Conservation (phyloP, 108 stramenopile species). For the Aurantiochytrium sp. region DNA sequence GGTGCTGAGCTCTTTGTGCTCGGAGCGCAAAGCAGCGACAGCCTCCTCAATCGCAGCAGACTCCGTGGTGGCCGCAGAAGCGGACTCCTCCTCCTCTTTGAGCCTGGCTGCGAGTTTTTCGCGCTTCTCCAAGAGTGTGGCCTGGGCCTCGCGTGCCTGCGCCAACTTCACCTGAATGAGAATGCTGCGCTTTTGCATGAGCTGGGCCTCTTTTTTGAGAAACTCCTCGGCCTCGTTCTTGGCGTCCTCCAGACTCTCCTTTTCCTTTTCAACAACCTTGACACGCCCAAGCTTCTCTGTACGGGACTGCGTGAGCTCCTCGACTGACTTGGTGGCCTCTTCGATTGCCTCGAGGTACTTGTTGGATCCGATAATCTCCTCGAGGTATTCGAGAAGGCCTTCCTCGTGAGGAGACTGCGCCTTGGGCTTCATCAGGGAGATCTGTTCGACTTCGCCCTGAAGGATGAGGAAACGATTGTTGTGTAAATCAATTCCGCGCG, state of each 20-base stretch:
- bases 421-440: slow-evolving; percentile 98
- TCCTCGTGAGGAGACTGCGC: slow-evolving; percentile 75
- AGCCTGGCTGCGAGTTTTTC: slow-evolving; percentile 40
- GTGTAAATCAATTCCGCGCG: slow-evolving; percentile 89
- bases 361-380: slow-evolving; percentile 96
- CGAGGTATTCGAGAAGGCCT: slow-evolving; percentile 93
- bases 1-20: slow-evolving; percentile 53
- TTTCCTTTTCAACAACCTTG: slow-evolving; percentile 90
- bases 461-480: slow-evolving; percentile 97
- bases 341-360: slow-evolving; percentile 79
- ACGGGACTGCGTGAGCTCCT: slow-evolving; percentile 63
- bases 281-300: slow-evolving; percentile 88
- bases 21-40: slow-evolving; percentile 44
- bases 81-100: neutral
- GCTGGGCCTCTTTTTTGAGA: slow-evolving; percentile 69
- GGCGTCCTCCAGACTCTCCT: slow-evolving; percentile 72
- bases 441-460: slow-evolving; percentile 98
- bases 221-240: slow-evolving; percentile 78
- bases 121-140: slow-evolving; percentile 47
- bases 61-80: neutral
- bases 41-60: neutral
- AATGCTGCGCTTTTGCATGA: slow-evolving; percentile 76
- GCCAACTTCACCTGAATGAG: slow-evolving; percentile 63
- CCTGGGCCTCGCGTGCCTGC: slow-evolving; percentile 22
- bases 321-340: slow-evolving; percentile 69